Base-by-base conservation (phyloP, 2,329 filamentous ascomycete genomes). In the Epichloe uncinata region DNA sequence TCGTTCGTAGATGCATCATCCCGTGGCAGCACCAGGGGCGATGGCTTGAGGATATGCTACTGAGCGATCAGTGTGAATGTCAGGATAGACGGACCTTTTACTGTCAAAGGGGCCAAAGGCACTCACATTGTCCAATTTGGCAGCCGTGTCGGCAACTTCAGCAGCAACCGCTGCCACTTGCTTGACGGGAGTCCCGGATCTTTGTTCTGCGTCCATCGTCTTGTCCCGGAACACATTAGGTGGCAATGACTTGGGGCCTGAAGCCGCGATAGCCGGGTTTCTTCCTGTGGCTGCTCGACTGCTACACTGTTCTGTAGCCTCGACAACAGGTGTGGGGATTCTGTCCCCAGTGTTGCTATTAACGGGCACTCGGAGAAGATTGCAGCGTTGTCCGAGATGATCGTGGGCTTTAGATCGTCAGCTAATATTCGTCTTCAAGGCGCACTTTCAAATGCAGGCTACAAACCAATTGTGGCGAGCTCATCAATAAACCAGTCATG, bases 401-500 rank as follows among this genome's bases (percentile, higher is more conserved):
- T 56, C 50, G 5, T 43, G 33, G 30, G 26, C 54, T 56, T 15
- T 7, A 33, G 18, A 37, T 7, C 12, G 13, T 48, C 40, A 34
- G 47, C 45, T 30, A 52, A 26, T 30, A 22, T 9, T 41, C 20
- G 20, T 5, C 5, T 9, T n/a, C 34, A 40, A 34, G 6, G 11
- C 18, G 8, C 5, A n/a, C 8, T n/a, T 26, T 18, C 18, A 22
- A n/a, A 11, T 20, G 30, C n/a, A n/a, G 20, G 11, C 12, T 22
- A 47, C 52, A 18, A n/a, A 85, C 82, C 73, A 49, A 72, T 79
- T 13, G 78, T 75, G 49, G 73, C 71, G 42, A 69, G 70, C 51
- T 86, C 79, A 56, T 88, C 78, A 43, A 86, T 64, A 22, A 81
- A 70, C 84, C 84, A 87, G 78, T 81, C 85, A 55, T 85, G 76